Percentiles rank a stretch among this genome's conserved stretches.
Evolutionary conservation across 2,329 filamentous ascomycete genomes (phyloP).

Genomic region (Aspergillus arachidicola): DNA sequence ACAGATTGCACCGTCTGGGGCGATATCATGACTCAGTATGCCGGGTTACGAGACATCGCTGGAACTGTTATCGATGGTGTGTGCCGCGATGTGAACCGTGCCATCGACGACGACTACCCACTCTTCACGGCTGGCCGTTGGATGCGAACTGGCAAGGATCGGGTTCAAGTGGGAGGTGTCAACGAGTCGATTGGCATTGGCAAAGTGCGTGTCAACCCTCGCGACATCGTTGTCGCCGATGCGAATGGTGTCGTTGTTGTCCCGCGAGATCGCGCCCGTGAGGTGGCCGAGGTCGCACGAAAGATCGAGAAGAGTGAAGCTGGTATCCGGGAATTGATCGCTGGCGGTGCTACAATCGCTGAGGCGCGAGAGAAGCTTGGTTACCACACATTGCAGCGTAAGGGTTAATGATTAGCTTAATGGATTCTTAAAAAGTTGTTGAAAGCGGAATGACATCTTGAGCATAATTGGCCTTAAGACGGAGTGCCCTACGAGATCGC

Average conservation of each 20-base stretch:
- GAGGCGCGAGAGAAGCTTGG: constrained; percentile 18
- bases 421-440: too few species aligned
- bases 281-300: constrained; percentile 18
- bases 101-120: constrained; percentile 31
- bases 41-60: constrained; percentile 32
- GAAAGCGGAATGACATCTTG: too few species aligned
- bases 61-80: constrained; percentile 39
- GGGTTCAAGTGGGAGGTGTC: constrained; percentile 33
- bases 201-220: constrained; percentile 27
- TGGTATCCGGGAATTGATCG: constrained; percentile 36
- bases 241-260: constrained; percentile 26
- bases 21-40: constrained; percentile 42
- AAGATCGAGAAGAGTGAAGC: constrained; percentile 18
- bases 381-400: constrained; percentile 21
- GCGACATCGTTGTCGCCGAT: constrained; percentile 37
- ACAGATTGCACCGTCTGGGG: constrained; percentile 41
- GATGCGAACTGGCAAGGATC: constrained; percentile 39
- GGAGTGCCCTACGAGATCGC: too few species aligned
- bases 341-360: constrained; percentile 15
- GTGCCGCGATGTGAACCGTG: constrained; percentile 36
- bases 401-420: neutral
- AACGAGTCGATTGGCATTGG: constrained; percentile 34
- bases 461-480: too few species aligned
- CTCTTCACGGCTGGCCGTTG: constrained; percentile 36
- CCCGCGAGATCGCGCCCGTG: constrained; percentile 18